Evolutionary conservation across 129 eudicot species (phyloP), one percentile per base, ranked within the genome.

Genomic region (Saussurea involucrata): DNA sequence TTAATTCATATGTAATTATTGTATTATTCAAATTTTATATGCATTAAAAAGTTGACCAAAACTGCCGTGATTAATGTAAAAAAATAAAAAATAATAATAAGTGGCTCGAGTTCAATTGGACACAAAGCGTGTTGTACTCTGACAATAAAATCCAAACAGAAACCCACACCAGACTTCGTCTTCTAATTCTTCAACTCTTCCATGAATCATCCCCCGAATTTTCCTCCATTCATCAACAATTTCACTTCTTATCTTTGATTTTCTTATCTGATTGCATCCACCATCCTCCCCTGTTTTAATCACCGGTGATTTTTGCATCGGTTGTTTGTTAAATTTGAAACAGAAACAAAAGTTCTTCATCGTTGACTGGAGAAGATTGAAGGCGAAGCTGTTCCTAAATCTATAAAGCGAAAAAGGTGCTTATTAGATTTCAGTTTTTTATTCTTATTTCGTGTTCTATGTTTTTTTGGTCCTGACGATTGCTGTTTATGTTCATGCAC

Each of bases 91-190:
- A n/a, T n/a, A n/a, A n/a, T n/a, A n/a, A n/a, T 72, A 79, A 64
- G 74, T 72, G 83, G 78, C 68, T 80, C 83, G 32, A n/a, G 80
- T 81, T 74, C 29, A 58, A 74, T 68, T 58, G 18, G n/a, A 67
- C 73, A 72, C 63, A 46, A 73, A 81, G 31, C 84, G 84, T 81
- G 84, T 80, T 81, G 6, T 81, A 3, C 84, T 67, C 84, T 81
- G 76, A 74, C 84, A 61, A 40, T 58, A 81, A 58, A 68, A 55
- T 80, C 84, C 76, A 81, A 74, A 67, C 55, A 44, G 13, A 69
- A 69, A 69, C 53, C 17, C 49, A 33, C 72, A 68, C 24, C 27
- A 68, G 0, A 68, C 32, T 53, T 18, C 64, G 0, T 74, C 71
- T 27, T 80, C n/a, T n/a, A n/a, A n/a, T n/a, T n/a, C 65, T 40